Conservation (phyloP, 1,139 yeast species). For the Blastobotrys apis region DNA sequence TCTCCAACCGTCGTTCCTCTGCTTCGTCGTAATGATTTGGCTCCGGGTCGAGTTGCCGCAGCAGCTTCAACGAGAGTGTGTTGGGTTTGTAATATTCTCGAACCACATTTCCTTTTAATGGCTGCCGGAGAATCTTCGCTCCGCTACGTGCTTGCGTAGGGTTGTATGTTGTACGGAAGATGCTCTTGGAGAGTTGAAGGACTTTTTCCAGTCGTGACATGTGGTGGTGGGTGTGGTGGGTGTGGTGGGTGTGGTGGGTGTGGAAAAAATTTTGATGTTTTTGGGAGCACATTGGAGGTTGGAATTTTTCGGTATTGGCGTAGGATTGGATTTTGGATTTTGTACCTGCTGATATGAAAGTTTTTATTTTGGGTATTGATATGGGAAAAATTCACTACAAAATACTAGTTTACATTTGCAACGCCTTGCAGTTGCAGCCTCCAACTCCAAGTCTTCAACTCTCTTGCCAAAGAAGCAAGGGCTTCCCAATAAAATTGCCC, state of each 20-base stretch:
- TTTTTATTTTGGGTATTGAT: too few species aligned
- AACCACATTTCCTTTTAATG: conserved; percentile 70
- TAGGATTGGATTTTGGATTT: too few species aligned
- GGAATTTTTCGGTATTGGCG: too few species aligned
- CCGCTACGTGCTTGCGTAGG: conserved; percentile 73
- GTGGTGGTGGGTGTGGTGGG: not conserved
- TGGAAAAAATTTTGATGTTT: not conserved
- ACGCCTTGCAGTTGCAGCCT: too few species aligned
- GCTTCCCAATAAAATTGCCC: too few species aligned
- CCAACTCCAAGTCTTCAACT: too few species aligned
- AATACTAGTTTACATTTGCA: too few species aligned
- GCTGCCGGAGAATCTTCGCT: conserved; percentile 64
- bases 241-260: not conserved
- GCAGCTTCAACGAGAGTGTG: conserved; percentile 36
- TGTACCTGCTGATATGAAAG: too few species aligned
- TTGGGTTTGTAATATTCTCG: conserved; percentile 75
- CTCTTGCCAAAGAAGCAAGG: too few species aligned
- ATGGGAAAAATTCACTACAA: too few species aligned
- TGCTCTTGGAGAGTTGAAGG: conserved; percentile 52
- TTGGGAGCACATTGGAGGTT: too few species aligned
- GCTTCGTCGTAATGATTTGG: conserved; percentile 64
- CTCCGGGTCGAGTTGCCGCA: conserved; percentile 55
- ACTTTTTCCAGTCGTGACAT: conserved; percentile 48
- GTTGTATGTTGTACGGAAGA: conserved; percentile 63
- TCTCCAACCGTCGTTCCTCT: conserved; percentile 51